Base-by-base conservation (phyloP, 1,284 basidiomycete species). In the Cryptococcus hybrid region DNA sequence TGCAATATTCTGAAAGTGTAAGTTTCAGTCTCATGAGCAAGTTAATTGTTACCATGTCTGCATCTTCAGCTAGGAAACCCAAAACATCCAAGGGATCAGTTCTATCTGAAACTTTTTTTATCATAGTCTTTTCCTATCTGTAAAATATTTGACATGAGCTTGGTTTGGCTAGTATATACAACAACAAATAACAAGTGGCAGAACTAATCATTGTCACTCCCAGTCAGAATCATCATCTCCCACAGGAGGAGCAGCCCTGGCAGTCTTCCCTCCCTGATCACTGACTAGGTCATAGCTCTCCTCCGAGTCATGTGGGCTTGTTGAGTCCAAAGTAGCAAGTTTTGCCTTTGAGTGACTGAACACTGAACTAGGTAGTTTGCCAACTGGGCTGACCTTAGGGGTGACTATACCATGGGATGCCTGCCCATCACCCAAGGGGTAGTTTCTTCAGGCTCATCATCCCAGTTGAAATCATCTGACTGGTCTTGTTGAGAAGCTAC, bases 281-380 rank as follows among this genome's bases (percentile, higher is more conserved):
- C 65, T 69, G 47, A 79, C 74, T 4, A 79, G 58, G 54, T 79
- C 78, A 56, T 78, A 79, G 61, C 77, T 78, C 62, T 79, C 78
- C 59, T 79, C 77, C 6, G 74, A 76, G 52, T 76, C 73, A n/a
- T 77, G 61, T n/a, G 76, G 73, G 24, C 70, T 73, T 6, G 75
- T 74, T 30, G 30, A 30, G 30, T 30, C 30, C 3, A 36, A 18
- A 1, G 24, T 38, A 18, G 35, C 13, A 5, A 64, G 58, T 0
- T 68, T 63, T 12, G 70, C 69, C 13, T 52, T 59, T 37, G 54
- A 4, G 40, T 37, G 3, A 48, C 52, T 35, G 36, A 45, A 57
- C 3, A 39, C 45, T 34, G 55, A 47, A 35, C 65, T 54, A 9
- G 50, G 50, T 39, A 60, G 15, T 39, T 60, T 60, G 12, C 56